Conservation (phyloP, 192 early-diverging fungal genomes). For the Mortierella hygrophila region DNA sequence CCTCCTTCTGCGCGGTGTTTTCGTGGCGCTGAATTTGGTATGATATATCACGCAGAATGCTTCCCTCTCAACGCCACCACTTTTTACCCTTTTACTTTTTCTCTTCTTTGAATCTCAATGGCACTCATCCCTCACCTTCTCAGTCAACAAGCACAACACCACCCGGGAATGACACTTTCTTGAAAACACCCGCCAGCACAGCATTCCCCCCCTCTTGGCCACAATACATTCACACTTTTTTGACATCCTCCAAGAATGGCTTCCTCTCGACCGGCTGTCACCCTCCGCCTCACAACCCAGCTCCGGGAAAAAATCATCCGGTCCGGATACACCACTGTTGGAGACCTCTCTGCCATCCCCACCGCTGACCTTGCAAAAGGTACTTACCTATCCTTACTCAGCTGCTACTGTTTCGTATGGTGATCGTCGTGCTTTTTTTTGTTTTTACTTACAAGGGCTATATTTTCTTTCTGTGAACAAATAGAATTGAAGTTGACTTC, state of each 20-base stretch:
- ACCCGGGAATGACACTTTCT: background rate
- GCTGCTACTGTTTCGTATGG: background rate
- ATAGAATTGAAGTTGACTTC: slow-evolving; percentile 29
- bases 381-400: background rate
- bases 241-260: slow-evolving; percentile 5
- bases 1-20: background rate
- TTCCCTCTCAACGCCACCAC: slow-evolving; percentile 5
- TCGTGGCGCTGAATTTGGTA: background rate
- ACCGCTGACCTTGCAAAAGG: slow-evolving; percentile 12
- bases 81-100: background rate
- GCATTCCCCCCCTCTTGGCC: no score
- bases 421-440: background rate
- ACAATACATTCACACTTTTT: background rate
- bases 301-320: slow-evolving; percentile 31
- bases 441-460: background rate
- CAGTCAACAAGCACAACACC: background rate
- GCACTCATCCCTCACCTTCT: background rate
- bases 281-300: slow-evolving; percentile 25
- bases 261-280: slow-evolving; percentile 34
- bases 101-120: background rate
- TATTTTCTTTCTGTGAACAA: background rate
- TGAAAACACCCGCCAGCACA: background rate
- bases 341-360: slow-evolving; percentile 24
- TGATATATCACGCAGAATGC: no score
- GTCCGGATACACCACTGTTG: slow-evolving; percentile 39